Base-by-base conservation (phyloP, 1,139 yeast genomes). In the Yamadazyma atlantica region DNA sequence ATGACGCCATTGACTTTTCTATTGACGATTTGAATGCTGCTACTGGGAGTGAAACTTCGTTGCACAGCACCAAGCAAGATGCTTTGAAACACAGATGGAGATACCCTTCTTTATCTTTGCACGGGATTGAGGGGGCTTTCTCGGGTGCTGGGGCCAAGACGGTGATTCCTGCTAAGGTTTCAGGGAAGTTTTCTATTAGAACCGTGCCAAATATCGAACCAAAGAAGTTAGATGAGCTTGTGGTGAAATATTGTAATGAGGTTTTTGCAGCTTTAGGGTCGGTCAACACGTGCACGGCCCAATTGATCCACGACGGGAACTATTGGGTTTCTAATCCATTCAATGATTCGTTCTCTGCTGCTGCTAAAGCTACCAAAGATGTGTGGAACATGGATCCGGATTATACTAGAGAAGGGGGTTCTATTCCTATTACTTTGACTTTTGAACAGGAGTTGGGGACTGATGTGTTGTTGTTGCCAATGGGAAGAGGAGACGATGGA, bases 401-500 rank as follows among this genome's bases (percentile, higher is more conserved):
- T 64, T 80, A 87, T 60, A 94, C 98, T 39, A 84, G 98, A 71
- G 98, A 92, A 69, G 97, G 98, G 57, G 98, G 98, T 23, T 89
- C 97, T 3, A 92, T 92, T 56, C 98, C 98, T 51, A 89, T 92
- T 59, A 90, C 98, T 29, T 69, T 92, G 52, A 82, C 95, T 34
- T 92, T 92, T 67, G 96, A 92, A 70, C 75, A 88, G 55, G 81
- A 82, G 58, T 77, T 92, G 57, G 82, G 85, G 53, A 85, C 95
- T 29, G 83, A 82, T 49, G 97, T 90, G 25, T 74, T 92, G 48
- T 73, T 92, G 57, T 77, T 92, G 54, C 98, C 98, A 48, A 86
- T 92, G 86, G 98, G 98, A 50, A 84, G 95, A 66, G 98, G 97
- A 54, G 97, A 92, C 60, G 99, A 94, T 56, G 98, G 98, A 52